These are phyloP conservation scores for Gossypium thurberi DNA, from an alignment of 345 rosid genomes.

Conservation along the genomic window DNA sequence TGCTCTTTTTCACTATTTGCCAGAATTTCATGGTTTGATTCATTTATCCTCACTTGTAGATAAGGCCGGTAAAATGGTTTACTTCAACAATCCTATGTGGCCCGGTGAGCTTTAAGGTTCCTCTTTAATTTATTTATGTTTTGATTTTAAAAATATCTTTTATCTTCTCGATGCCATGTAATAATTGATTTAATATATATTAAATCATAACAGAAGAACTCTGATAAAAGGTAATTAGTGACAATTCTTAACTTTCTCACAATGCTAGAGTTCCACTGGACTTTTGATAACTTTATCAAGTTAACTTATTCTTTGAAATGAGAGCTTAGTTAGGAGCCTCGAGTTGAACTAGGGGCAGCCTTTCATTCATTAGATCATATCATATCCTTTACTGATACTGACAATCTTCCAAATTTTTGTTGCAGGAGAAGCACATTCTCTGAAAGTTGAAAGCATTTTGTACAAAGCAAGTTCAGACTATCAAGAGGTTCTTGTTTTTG, in stretches of 20 bases:
- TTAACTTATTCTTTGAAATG: not conserved
- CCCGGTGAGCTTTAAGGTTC: slow-evolving; percentile 46
- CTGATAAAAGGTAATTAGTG: not conserved
- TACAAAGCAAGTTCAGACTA: slow-evolving; percentile 72
- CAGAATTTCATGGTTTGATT: not conserved
- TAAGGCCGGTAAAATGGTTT: slow-evolving; percentile 43
- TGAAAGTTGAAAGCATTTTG: slow-evolving; percentile 68
- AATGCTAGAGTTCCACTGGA: not conserved
- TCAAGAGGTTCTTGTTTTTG: slow-evolving; percentile 88
- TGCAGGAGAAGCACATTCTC: slow-evolving; percentile 91
- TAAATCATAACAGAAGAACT: not conserved
- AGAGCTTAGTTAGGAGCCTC: not conserved
- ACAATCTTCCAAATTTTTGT: not conserved
- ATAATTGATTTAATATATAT: not conserved
- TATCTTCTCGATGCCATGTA: not conserved
- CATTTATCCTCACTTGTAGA: slow-evolving; percentile 25
- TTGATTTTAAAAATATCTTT: not conserved
- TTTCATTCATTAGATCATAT: not conserved
- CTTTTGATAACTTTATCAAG: not conserved
- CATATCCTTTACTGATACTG: not conserved
- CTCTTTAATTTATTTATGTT: not conserved
- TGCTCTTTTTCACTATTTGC: not conserved
- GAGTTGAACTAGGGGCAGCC: not conserved
- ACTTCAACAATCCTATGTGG: slow-evolving; percentile 99
- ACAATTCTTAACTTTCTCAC: not conserved